Percentiles rank a stretch among this genome's conserved stretches.
phyloP scores from a whole-genome alignment of 2,329 filamentous ascomycete species.

The Aotearoamyces nothofagi region DNA sequence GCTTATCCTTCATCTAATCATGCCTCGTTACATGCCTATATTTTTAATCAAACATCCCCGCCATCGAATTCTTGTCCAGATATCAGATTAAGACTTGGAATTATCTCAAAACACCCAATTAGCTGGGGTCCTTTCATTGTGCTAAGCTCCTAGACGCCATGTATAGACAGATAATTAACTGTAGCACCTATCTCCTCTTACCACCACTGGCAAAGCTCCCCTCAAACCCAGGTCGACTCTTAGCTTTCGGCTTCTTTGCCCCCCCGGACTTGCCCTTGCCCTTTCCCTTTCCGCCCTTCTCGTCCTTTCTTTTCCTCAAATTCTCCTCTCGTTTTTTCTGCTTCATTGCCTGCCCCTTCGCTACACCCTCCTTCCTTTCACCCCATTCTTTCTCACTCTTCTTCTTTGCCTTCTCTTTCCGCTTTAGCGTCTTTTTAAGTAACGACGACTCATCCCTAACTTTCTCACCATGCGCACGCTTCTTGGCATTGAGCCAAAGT shows the following conservation, averaged over 20 bases:
- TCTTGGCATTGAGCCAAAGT: conserved; percentile 80
- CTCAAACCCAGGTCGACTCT: conserved; percentile 40
- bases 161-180: too few species aligned
- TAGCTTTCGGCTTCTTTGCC: conserved; percentile 24
- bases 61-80: too few species aligned
- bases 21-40: too few species aligned
- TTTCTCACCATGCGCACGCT: conserved; percentile 77
- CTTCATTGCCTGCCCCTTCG: conserved; percentile 60
- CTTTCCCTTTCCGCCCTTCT: conserved; percentile 47
- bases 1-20: too few species aligned
- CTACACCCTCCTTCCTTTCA: conserved; percentile 56
- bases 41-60: too few species aligned
- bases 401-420: conserved; percentile 78
- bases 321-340: conserved; percentile 76
- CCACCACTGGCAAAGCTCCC: conserved; percentile 27
- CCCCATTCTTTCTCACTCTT: conserved; percentile 86
- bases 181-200: conserved; percentile 10
- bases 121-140: too few species aligned
- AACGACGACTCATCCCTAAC: conserved; percentile 74
- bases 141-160: too few species aligned
- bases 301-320: conserved; percentile 57
- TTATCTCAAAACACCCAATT: too few species aligned
- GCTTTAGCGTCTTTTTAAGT: conserved; percentile 88
- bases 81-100: too few species aligned
- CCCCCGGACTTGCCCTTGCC: conserved; percentile 36